phyloP scores from a whole-genome alignment of 225 moss, liverwort and hornwort species.

The Physcomitrium patens region DNA sequence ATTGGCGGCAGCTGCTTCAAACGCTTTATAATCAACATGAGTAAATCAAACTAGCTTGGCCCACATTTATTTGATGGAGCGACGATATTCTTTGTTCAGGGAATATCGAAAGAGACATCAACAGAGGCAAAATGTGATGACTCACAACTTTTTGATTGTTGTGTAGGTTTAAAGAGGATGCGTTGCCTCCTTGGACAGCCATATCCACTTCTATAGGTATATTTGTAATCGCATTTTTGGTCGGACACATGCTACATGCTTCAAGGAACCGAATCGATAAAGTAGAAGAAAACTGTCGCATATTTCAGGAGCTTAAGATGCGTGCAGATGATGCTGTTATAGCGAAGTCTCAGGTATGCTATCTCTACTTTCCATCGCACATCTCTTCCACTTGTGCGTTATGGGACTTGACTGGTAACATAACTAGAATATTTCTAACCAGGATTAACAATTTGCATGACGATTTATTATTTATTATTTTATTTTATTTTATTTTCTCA shows the following conservation, averaged over 20 bases:
- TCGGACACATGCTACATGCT: slow-evolving; percentile 67
- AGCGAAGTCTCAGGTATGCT: slow-evolving; percentile 65
- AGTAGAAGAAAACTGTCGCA: slow-evolving; percentile 66
- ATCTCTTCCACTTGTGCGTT: background rate
- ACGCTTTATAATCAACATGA: too few relatives aligned
- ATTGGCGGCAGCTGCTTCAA: too few relatives aligned
- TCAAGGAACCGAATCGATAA: slow-evolving; percentile 60
- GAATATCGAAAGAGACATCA: slow-evolving; percentile 6
- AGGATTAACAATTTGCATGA: background rate
- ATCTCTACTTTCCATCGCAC: background rate
- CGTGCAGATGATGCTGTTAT: slow-evolving; percentile 69
- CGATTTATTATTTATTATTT: too few relatives aligned
- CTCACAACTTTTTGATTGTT: slow-evolving; percentile 11
- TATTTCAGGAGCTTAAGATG: slow-evolving; percentile 62
- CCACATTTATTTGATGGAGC: background rate
- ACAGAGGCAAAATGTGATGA: background rate
- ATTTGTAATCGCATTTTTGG: slow-evolving; percentile 58
- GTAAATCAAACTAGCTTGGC: too few relatives aligned
- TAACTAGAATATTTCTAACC: too few relatives aligned
- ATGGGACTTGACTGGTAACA: background rate
- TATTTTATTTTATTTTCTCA: too few relatives aligned
- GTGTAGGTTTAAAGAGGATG: slow-evolving; percentile 66
- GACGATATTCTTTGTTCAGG: background rate
- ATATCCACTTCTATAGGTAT: slow-evolving; percentile 58
- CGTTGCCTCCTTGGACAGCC: slow-evolving; percentile 61